A percentile compares a stretch with the other conserved stretches of the same genome.
phyloP scores from a whole-genome alignment of 495 filamentous ascomycete species.

The Tuber borchii region DNA sequence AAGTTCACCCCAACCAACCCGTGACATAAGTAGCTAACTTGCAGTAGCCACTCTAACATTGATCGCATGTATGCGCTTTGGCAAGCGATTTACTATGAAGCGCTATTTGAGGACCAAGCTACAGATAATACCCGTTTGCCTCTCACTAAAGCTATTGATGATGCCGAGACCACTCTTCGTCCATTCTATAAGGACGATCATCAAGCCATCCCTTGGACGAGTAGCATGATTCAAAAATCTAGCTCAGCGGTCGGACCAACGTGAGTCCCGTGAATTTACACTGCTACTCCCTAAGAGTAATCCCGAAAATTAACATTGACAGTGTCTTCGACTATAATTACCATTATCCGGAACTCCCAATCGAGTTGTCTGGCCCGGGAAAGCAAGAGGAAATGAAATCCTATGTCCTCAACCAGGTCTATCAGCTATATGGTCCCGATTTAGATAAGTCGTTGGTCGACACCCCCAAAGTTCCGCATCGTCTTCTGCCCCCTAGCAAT shows the following conservation, averaged over 20 bases:
- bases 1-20: neutral
- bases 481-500: neutral
- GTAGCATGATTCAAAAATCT: conserved; percentile 6
- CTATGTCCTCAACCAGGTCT: neutral
- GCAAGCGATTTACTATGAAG: conserved; percentile 13
- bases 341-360: conserved; percentile 13
- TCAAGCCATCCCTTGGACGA: neutral
- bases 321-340: conserved; percentile 9
- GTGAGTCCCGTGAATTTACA: neutral
- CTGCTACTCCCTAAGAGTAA: neutral
- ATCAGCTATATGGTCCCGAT: neutral
- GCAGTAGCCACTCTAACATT: conserved; percentile 10
- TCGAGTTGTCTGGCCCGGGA: neutral
- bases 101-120: conserved; percentile 3
- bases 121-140: conserved; percentile 8
- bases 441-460: neutral
- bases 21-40: neutral
- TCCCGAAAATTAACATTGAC: conserved; percentile 5
- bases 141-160: conserved; percentile 4
- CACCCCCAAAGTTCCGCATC: neutral
- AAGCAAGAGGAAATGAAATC: neutral
- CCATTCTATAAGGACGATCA: conserved; percentile 6
- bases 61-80: conserved; percentile 16
- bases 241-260: neutral
- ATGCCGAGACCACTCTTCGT: conserved; percentile 7